phyloP scores from a whole-genome alignment of 2,329 filamentous ascomycete species.

The Talaromyces marneffei region DNA sequence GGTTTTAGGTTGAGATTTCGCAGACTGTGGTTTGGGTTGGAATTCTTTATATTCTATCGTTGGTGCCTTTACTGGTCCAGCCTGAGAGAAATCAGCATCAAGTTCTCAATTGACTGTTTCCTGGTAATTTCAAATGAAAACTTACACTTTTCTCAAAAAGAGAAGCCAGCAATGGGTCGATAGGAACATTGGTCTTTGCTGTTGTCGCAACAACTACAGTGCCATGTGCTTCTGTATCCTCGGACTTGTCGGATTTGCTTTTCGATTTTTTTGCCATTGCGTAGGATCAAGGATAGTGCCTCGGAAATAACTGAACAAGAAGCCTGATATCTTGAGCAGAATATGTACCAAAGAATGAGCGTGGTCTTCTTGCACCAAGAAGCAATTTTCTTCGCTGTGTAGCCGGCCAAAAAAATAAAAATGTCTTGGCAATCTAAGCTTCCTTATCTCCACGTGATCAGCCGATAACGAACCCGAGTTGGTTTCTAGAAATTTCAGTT shows the following conservation, averaged over 20 bases:
- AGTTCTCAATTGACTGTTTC: neutral
- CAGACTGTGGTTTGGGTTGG: constrained; percentile 13
- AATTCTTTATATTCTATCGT: constrained; percentile 23
- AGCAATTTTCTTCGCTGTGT: constrained; percentile 13
- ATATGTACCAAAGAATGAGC: neutral
- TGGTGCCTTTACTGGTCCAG: constrained; percentile 38
- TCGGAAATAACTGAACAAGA: neutral
- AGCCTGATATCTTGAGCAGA: neutral
- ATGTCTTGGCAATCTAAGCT: constrained; percentile 14
- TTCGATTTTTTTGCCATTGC: constrained; percentile 14
- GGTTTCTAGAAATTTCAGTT: neutral
- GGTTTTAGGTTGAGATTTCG: constrained; percentile 16
- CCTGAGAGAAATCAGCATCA: constrained; percentile 21
- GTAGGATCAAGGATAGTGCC: neutral
- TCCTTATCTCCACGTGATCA: constrained; percentile 15
- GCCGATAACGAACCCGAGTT: constrained; percentile 9
- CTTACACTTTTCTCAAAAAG: constrained; percentile 69
- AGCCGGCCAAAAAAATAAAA: constrained; percentile 2
- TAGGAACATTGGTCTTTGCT: constrained; percentile 56
- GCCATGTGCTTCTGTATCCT: constrained; percentile 18
- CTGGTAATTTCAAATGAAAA: neutral
- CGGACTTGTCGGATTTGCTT: constrained; percentile 25
- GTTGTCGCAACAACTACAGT: constrained; percentile 25
- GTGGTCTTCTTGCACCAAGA: neutral
- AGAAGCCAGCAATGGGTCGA: constrained; percentile 64